phyloP scores from a whole-genome alignment of 75 land plant species.

The Azolla pinnata region DNA sequence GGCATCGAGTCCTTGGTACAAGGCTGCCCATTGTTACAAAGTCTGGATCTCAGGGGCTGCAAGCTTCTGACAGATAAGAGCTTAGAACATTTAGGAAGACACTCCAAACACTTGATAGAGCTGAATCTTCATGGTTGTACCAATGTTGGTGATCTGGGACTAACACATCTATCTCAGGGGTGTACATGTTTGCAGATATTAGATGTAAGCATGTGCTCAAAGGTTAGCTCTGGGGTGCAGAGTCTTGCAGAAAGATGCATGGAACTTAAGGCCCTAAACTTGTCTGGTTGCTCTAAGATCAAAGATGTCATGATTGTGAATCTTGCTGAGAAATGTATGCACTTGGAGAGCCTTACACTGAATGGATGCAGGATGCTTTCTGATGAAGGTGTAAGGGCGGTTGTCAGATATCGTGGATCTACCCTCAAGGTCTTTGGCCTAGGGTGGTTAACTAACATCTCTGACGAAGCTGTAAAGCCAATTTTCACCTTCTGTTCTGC shows the following conservation, averaged over 20 bases:
- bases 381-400: conserved; percentile 45
- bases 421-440: conserved; percentile 43
- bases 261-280: conserved; percentile 40
- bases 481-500: conserved; percentile 36
- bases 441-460: conserved; percentile 62
- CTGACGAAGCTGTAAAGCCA: conserved; percentile 44
- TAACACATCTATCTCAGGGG: conserved; percentile 41
- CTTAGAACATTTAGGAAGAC: conserved; percentile 41
- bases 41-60: conserved; percentile 47
- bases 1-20: conserved; percentile 49
- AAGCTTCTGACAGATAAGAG: conserved; percentile 51
- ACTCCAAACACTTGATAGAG: conserved; percentile 47
- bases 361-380: conserved; percentile 65
- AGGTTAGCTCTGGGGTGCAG: conserved; percentile 48
- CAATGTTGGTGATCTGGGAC: conserved; percentile 56
- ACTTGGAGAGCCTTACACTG: conserved; percentile 58
- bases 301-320: conserved; percentile 43
- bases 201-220: conserved; percentile 64
- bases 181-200: conserved; percentile 44
- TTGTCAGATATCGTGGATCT: conserved; percentile 30
- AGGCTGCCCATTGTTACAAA: conserved; percentile 47
- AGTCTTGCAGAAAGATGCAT: conserved; percentile 36
- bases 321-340: conserved; percentile 44
- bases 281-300: conserved; percentile 57
- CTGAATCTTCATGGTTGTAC: conserved; percentile 57